Evolutionary conservation across 1,284 basidiomycete species (phyloP), one percentile per base, ranked within the genome.

Genomic region (Pseudozyma thailandica): DNA sequence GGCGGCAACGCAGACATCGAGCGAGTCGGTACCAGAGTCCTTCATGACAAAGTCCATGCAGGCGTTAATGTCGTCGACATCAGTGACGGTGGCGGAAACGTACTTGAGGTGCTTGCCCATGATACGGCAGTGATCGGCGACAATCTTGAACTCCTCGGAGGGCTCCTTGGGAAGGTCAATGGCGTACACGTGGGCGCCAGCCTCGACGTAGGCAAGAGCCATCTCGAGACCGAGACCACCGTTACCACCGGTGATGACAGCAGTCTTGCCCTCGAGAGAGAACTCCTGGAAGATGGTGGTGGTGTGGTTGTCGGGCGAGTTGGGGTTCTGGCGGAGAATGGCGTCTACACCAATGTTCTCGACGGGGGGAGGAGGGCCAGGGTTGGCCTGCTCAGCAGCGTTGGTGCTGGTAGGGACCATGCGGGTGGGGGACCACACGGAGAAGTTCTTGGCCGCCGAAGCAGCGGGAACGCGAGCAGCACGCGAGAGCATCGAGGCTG

Each of bases 161-260:
- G 92, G 90, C 48, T 85, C 83, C 47, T 85, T 75, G 4, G 90
- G 87, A 6, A 92, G 84, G 82, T 94, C 92, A 31, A 92, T 83
- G 76, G 90, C 91, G 81, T 91, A 91, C 1, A 93, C 88, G 2
- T 89, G 86, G 4, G 91, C 90, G 47, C 91, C 92, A 4, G 89
- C 88, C 84, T 94, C 92, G 38, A 88, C 87, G 35, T 92, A 84
- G 5, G 89, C 88, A 56, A 92, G 85, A 27, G 91, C 91, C 87
- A 91, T 90, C 83, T 92, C 91, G 38, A 93, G 87, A 73, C 92
- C 92, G 10, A 93, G 86, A 2, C 92, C 92, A 46, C 92, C 87
- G 74, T 91, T 91, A 3, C 86, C 92, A 60, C 79, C 79, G 6
- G 79, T 79, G n/a, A 81, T 74, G 47, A 93, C 85, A 31, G 88